Evolutionary conservation across 2,329 filamentous ascomycete species (phyloP), one percentile per base, ranked within the genome.

Genomic region (Pseudogymnoascus sp.): DNA sequence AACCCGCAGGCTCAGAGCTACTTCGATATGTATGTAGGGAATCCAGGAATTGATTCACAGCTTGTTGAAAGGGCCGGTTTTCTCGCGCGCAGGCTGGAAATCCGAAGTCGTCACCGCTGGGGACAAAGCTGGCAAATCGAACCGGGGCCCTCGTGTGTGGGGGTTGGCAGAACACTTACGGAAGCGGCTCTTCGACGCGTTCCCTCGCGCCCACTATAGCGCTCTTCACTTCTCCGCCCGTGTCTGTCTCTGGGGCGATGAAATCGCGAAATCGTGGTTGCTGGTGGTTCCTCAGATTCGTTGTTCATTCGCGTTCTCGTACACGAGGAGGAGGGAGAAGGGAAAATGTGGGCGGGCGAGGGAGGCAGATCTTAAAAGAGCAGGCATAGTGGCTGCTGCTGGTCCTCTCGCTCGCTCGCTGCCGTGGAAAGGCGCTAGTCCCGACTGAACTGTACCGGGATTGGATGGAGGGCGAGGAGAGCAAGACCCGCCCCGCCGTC

Each of bases 321-420:
- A 34, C 10, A 34, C 10, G 31, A 11, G 31, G 31, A 11, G 31
- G 31, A 34, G 10, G 31, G 31, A 11, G 10, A 34, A 51, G 45
- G 23, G 45, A 51, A 51, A 51, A 51, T 51, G 45, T 51, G 45
- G 45, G 45, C 45, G 45, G 45, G 45, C 45, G 45, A 51, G 45
- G 45, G 45, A 51, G 45, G 45, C 45, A 51, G 45, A 51, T 51
- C 45, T 51, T 51, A 28, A 51, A 51, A 51, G 45, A 51, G 45
- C 45, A 51, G 45, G 45, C 45, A 51, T 43, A 16, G 41, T 13
- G 11, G 14, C 36, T 37, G n/a, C 36, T 37, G 28, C 28, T 31
- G 8, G 6, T 31, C 4, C 36, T 5, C 41, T 28, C 14, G 6
- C 45, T 51, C 45, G 45, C 45, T 51, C 45, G 45, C 23, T 51